These are phyloP conservation scores for Fragaria ananassa DNA, from an alignment of 306 rosid genomes.

Conservation along the genomic window DNA sequence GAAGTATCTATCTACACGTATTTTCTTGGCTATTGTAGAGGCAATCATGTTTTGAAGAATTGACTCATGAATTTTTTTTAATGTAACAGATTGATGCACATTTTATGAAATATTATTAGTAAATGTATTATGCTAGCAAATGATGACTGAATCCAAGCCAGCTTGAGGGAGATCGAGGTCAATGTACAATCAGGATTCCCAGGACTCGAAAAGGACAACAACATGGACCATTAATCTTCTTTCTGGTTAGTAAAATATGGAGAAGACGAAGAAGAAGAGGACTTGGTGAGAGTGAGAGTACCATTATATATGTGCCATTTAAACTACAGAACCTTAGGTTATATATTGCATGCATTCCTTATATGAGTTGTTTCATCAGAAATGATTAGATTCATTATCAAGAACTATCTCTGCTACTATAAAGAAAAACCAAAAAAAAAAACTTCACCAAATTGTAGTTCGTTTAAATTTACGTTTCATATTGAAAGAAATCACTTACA, in stretches of 20 bases:
- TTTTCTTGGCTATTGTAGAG: neutral
- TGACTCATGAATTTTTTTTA: neutral
- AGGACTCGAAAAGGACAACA: neutral
- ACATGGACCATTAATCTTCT: neutral
- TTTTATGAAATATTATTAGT: neutral
- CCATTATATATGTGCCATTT: too few relatives aligned
- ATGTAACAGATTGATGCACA: neutral
- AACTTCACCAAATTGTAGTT: too few relatives aligned
- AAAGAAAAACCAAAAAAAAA: too few relatives aligned
- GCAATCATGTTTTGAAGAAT: neutral
- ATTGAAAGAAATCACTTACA: too few relatives aligned
- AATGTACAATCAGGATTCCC: neutral
- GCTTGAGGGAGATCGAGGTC: neutral
- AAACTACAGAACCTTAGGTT: too few relatives aligned
- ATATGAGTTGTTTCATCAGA: too few relatives aligned
- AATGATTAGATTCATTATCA: too few relatives aligned
- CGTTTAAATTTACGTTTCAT: too few relatives aligned
- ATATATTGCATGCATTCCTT: too few relatives aligned
- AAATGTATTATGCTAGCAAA: neutral
- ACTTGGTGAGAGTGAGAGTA: neutral
- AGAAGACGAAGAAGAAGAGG: neutral
- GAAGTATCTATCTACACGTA: neutral
- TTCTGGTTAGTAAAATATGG: neutral
- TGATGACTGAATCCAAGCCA: neutral
- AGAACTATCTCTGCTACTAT: too few relatives aligned